Base-by-base conservation (phyloP, 306 rosid species). In the Parietaria judaica region DNA sequence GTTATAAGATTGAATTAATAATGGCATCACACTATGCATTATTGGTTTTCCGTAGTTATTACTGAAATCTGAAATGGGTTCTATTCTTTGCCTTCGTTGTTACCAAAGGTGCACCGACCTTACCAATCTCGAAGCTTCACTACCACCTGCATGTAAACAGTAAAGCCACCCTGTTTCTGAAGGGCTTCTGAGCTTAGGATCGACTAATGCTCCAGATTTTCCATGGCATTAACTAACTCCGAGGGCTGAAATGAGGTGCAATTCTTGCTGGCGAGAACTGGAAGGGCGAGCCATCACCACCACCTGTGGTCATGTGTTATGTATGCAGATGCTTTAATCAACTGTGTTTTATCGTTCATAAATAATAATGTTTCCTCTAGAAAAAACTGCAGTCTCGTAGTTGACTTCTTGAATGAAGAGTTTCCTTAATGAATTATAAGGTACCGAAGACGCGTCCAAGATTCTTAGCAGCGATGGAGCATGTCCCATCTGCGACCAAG, bases 231-330 rank as follows among this genome's bases (percentile, higher is more conserved):
- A 78, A 64, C 70, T 61, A 14, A 65, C 50, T 70, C 46, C 51
- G 59, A 74, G 67, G 60, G 83, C 72, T 78, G 72, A 84, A 79
- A 94, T 94, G 99, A 88, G 95, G 79, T 94, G 99, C 91, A 94
- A 94, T 78, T 94, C 94, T 6, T 94, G 99, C 71, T 94, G 99
- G 99, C 79, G 94, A 62, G 99, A 86, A 78, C 60, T 94, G 64
- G 99, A 94, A 74, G 99, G 99, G 70, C 74, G 85, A 75, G 97
- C 95, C 14, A 57, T 94, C 76, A 64, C 97, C 70, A 89, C 99
- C 51, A 94, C 99, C 39, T 94, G 99, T 70, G 89, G 89, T 71
- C 97, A 94, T 79, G 79, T 94, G 48, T 69, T 88, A 73, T 94
- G 99, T 94, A 94, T 92, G 94, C 92, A 37, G 23, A 63, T 59